phyloP scores from a whole-genome alignment of 2,329 filamentous ascomycete genomes.

The Berkeleyomyces basicola region DNA sequence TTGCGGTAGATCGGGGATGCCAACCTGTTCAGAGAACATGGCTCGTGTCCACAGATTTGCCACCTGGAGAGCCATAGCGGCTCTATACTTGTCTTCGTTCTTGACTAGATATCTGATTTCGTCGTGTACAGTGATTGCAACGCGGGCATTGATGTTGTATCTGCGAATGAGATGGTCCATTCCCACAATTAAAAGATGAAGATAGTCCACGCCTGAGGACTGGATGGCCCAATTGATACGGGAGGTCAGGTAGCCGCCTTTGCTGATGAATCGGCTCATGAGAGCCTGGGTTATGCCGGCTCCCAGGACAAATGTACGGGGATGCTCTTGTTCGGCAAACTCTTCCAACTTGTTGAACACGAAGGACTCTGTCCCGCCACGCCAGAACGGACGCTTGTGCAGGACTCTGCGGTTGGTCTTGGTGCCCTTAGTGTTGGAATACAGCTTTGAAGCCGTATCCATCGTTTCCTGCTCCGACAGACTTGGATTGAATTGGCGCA shows the following conservation, averaged over 20 bases:
- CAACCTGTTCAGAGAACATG: conserved; percentile 94
- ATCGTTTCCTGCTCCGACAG: conserved; percentile 66
- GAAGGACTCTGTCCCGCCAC: conserved; percentile 89
- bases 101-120: conserved; percentile 90
- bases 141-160: conserved; percentile 69
- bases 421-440: conserved; percentile 75
- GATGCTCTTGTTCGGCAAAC: conserved; percentile 86
- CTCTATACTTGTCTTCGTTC: conserved; percentile 69
- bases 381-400: conserved; percentile 70
- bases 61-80: conserved; percentile 83
- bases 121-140: conserved; percentile 91
- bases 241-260: conserved; percentile 83
- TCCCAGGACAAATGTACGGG: conserved; percentile 78
- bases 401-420: conserved; percentile 63
- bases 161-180: conserved; percentile 88
- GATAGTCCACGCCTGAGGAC: conserved; percentile 89
- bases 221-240: conserved; percentile 99
- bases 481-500: conserved; percentile 82
- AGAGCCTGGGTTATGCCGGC: conserved; percentile 93
- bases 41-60: conserved; percentile 92
- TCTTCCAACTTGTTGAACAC: conserved; percentile 98
- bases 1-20: conserved; percentile 87
- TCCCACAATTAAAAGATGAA: conserved; percentile 77
- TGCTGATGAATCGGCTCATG: conserved; percentile 73
- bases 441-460: conserved; percentile 61